Conservation (phyloP, 495 filamentous ascomycete species). For the Parachaetomium inaequale region DNA sequence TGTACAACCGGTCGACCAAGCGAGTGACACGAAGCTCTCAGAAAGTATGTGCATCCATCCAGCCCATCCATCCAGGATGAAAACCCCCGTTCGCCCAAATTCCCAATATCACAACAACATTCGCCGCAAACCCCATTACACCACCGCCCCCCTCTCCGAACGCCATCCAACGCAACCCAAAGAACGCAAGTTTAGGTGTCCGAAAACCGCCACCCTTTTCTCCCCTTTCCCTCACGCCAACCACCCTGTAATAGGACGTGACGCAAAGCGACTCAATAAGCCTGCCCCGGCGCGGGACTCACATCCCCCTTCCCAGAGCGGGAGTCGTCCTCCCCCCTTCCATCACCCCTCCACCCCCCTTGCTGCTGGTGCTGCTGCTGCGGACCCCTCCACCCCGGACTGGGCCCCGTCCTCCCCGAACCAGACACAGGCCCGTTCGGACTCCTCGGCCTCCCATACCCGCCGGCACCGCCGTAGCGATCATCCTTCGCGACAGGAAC, state of each 20-base stretch:
- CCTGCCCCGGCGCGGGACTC: conserved; percentile 18
- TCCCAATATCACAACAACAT: no score
- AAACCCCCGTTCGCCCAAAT: no score
- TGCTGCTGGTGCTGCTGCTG: neutral
- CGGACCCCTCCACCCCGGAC: neutral
- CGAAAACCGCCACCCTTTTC: neutral
- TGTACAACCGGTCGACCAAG: conserved; percentile 8
- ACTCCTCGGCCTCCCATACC: conserved; percentile 1
- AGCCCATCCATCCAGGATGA: neutral
- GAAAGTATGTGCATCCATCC: conserved; percentile 3
- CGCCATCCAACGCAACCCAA: no score
- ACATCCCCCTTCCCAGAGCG: neutral
- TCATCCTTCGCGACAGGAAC: neutral
- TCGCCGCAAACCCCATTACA: no score
- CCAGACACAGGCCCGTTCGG: neutral
- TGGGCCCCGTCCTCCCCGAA: neutral
- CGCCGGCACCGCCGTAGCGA: neutral
- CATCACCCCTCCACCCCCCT: neutral
- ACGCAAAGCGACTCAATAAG: conserved; percentile 7
- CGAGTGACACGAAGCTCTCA: conserved; percentile 3
- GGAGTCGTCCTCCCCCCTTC: neutral
- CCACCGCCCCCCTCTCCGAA: no score
- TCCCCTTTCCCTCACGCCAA: neutral
- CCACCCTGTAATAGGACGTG: neutral
- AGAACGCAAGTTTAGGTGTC: no score